phyloP scores from a whole-genome alignment of 352 stramenopile genomes.

The Peronospora belbahrii region DNA sequence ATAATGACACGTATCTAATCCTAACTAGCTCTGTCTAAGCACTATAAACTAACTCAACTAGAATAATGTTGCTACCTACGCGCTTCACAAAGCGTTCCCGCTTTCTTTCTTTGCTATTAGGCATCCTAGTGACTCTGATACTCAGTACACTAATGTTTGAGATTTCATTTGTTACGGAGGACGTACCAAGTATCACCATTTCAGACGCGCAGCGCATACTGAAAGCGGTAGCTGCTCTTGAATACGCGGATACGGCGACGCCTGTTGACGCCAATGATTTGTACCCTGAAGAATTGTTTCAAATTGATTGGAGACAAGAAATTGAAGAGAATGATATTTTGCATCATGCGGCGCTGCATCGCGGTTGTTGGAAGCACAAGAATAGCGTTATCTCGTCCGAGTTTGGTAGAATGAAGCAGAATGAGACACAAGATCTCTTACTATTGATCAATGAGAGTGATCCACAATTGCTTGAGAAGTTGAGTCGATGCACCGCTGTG shows the following conservation, averaged over 20 bases:
- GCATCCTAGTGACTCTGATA: slow-evolving; percentile 13
- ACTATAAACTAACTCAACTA: too few species aligned
- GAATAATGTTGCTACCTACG: too few species aligned
- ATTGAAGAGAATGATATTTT: slow-evolving; percentile 32
- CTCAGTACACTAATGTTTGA: slow-evolving; percentile 20
- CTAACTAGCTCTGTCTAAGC: too few species aligned
- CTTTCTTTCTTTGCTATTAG: slow-evolving; percentile 21
- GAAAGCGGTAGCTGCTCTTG: slow-evolving; percentile 18
- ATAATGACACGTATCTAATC: too few species aligned
- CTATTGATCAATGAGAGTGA: slow-evolving; percentile 31
- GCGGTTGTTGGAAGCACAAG: slow-evolving; percentile 32
- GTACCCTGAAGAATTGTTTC: slow-evolving; percentile 26
- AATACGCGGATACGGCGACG: slow-evolving; percentile 16
- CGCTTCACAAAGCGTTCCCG: background rate
- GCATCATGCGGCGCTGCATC: slow-evolving; percentile 34
- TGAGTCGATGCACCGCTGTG: slow-evolving; percentile 45
- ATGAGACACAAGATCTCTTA: slow-evolving; percentile 7
- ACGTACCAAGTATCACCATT: slow-evolving; percentile 4
- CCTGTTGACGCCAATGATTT: slow-evolving; percentile 7
- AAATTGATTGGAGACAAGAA: slow-evolving; percentile 23
- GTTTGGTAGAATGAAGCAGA: slow-evolving; percentile 11
- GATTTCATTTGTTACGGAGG: slow-evolving; percentile 19
- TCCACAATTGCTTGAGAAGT: slow-evolving; percentile 31
- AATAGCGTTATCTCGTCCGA: slow-evolving; percentile 28
- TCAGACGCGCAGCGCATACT: slow-evolving; percentile 18